A percentile compares a stretch with the other conserved stretches of the same genome.
phyloP scores from a whole-genome alignment of 176 grass and related monocot genomes.

The Musa troglodytarum region DNA sequence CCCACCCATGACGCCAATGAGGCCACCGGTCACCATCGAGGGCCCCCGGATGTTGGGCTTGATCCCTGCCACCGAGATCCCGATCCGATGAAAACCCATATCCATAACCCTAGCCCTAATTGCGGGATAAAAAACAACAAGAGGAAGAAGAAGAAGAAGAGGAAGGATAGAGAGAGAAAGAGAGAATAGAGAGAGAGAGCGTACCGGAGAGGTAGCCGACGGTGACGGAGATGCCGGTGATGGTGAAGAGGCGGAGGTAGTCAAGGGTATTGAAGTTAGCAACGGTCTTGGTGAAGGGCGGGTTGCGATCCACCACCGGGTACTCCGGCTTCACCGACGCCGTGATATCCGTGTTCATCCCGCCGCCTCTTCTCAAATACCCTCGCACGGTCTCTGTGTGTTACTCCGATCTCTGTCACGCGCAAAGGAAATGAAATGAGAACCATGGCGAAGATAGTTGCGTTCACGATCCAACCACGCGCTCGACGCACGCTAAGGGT shows the following conservation, averaged over 20 bases:
- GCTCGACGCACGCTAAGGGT: no score
- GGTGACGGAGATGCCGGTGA: conserved; percentile 83
- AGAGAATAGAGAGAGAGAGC: neutral
- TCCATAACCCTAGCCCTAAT: neutral
- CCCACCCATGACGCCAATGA: conserved; percentile 80
- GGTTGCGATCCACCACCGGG: conserved; percentile 88
- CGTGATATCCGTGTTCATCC: conserved; percentile 96
- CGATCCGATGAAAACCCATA: neutral
- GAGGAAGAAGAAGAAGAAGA: no score
- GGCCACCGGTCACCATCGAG: conserved; percentile 90
- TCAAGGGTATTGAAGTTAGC: conserved; percentile 88
- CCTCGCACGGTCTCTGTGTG: no score
- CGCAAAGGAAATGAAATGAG: no score
- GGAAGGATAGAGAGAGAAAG: no score
- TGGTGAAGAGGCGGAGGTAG: conserved; percentile 90
- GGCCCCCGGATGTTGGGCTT: conserved; percentile 88
- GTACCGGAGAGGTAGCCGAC: conserved; percentile 90
- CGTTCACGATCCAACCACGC: no score
- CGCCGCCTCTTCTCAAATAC: neutral
- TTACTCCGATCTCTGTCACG: no score
- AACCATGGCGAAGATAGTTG: no score
- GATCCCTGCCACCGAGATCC: conserved; percentile 52
- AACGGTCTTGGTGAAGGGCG: conserved; percentile 83
- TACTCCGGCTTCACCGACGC: conserved; percentile 85
- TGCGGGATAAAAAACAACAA: neutral